phyloP scores from a whole-genome alignment of 1,284 basidiomycete genomes.

The Austropuccinia psidii region DNA sequence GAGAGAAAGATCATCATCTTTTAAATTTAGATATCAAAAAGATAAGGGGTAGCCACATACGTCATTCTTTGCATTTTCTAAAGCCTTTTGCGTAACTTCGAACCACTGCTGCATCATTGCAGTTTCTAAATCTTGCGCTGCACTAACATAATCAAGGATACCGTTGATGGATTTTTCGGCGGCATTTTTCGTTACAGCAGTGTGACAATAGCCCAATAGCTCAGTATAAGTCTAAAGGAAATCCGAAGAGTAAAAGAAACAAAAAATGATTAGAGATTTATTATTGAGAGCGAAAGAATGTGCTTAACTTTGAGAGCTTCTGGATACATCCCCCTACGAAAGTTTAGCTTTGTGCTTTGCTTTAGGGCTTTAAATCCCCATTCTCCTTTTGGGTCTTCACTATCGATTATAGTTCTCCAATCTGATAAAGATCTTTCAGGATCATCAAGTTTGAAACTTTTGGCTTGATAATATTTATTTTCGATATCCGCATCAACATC shows the following conservation, averaged over 20 bases:
- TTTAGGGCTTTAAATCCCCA: constrained; percentile 99
- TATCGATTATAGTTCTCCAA: constrained; percentile 75
- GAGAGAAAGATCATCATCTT: background rate
- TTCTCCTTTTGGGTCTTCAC: constrained; percentile 82
- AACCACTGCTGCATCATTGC: constrained; percentile 90
- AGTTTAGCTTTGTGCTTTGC: constrained; percentile 92
- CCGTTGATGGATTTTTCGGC: constrained; percentile 94
- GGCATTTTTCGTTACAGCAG: constrained; percentile 53
- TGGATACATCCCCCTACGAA: constrained; percentile 65
- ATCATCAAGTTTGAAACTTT: constrained; percentile 84
- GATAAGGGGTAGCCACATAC: constrained; percentile 50
- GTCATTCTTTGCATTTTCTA: constrained; percentile 92
- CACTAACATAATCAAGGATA: constrained; percentile 93
- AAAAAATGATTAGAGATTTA: constrained; percentile 13
- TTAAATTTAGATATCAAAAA: background rate
- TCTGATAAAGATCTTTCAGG: constrained; percentile 80
- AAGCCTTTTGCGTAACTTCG: constrained; percentile 77
- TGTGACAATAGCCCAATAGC: constrained; percentile 14
- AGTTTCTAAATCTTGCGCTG: constrained; percentile 70
- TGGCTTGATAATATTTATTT: constrained; percentile 97
- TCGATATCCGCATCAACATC: constrained; percentile 87
- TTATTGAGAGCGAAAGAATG: constrained; percentile 75
- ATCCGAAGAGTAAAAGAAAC: background rate
- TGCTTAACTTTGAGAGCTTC: constrained; percentile 81
- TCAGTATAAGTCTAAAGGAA: constrained; percentile 18